Conservation (phyloP, 140 eudicot species). For the Senecio squalidus region DNA sequence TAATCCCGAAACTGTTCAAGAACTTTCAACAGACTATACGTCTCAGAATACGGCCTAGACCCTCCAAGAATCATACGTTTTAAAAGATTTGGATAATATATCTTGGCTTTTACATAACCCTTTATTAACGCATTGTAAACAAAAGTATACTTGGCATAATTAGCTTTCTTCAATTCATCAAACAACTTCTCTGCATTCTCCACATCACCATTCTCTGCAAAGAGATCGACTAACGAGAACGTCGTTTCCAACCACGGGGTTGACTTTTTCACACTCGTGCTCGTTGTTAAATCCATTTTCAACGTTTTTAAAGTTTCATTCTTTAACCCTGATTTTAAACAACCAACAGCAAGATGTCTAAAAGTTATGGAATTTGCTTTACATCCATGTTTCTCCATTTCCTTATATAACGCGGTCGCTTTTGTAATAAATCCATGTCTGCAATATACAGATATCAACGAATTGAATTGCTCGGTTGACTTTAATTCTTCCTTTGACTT, state of each 20-base stretch:
- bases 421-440: constrained; percentile 62
- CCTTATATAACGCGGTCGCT: constrained; percentile 66
- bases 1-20: constrained; percentile 65
- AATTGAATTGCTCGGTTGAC: constrained; percentile 69
- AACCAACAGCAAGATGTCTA: constrained; percentile 85
- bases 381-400: constrained; percentile 68
- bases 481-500: constrained; percentile 50
- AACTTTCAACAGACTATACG: constrained; percentile 78
- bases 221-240: constrained; percentile 36
- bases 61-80: constrained; percentile 92
- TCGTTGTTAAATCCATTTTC: constrained; percentile 46
- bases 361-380: constrained; percentile 85
- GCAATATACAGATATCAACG: constrained; percentile 84
- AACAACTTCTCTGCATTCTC: constrained; percentile 83
- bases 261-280: constrained; percentile 54
- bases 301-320: constrained; percentile 63
- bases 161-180: constrained; percentile 66
- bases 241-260: constrained; percentile 92
- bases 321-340: constrained; percentile 67
- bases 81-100: constrained; percentile 62
- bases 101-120: constrained; percentile 75
- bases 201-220: constrained; percentile 79
- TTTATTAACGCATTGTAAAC: constrained; percentile 77
- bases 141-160: constrained; percentile 68
- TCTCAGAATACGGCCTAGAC: constrained; percentile 88